These are phyloP conservation scores for Pseudonitzschia delicatissima DNA, from an alignment of 108 stramenopile species.

Conservation along the genomic window DNA sequence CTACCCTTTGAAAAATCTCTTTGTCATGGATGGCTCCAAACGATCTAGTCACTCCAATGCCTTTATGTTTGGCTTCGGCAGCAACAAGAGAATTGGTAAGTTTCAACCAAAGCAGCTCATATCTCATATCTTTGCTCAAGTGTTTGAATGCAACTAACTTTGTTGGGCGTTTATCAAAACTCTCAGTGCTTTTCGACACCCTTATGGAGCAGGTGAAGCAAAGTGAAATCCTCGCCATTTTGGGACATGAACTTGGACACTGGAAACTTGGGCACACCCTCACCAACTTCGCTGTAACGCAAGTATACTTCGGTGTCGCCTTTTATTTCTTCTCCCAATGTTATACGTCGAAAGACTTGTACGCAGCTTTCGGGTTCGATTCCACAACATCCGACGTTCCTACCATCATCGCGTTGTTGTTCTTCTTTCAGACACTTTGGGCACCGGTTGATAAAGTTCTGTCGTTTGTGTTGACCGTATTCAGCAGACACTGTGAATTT, in stretches of 20 bases:
- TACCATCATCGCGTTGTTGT: conserved; percentile 86
- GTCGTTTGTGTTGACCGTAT: conserved; percentile 83
- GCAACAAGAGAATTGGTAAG: conserved; percentile 94
- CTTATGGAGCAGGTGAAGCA: conserved; percentile 82
- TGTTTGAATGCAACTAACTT: not conserved
- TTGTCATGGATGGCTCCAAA: conserved; percentile 97
- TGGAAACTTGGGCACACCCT: conserved; percentile 98
- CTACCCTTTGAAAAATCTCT: conserved; percentile 97
- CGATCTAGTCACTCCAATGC: conserved; percentile 97
- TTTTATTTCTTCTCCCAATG: conserved; percentile 90
- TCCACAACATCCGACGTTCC: conserved; percentile 62
- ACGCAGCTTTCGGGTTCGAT: conserved; percentile 94
- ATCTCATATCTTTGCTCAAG: not conserved
- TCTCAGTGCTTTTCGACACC: conserved; percentile 93
- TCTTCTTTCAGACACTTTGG: conserved; percentile 93
- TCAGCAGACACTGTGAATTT: conserved; percentile 88
- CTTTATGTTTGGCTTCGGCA: conserved; percentile 98
- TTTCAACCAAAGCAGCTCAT: not conserved
- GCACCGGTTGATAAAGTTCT: conserved; percentile 96
- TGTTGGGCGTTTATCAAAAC: not conserved
- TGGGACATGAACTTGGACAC: conserved; percentile 92
- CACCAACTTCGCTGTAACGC: conserved; percentile 87
- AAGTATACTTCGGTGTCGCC: conserved; percentile 86
- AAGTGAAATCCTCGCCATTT: conserved; percentile 93
- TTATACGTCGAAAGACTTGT: conserved; percentile 65